Evolutionary conservation across 2,329 filamentous ascomycete genomes (phyloP).

Genomic region (Pezicula radicicola): DNA sequence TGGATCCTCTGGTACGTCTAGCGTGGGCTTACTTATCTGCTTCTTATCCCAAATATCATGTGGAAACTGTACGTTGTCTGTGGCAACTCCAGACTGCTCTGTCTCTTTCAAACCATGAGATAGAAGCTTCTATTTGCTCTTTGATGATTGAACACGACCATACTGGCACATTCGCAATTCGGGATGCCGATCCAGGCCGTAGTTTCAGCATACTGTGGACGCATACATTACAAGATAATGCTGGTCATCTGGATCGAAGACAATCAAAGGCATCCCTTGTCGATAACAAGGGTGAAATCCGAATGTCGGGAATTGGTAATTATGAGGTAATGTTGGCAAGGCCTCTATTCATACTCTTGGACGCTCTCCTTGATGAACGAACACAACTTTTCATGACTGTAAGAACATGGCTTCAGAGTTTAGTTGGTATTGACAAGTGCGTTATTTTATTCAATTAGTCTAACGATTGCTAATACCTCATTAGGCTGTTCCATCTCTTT

Average conservation of each 20-base stretch:
- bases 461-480: slow-evolving; percentile 9
- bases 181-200: slow-evolving; percentile 58
- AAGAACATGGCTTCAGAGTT: slow-evolving; percentile 74
- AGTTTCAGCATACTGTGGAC: slow-evolving; percentile 78
- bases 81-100: slow-evolving; percentile 81
- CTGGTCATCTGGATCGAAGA: slow-evolving; percentile 42
- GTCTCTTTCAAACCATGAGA: slow-evolving; percentile 63
- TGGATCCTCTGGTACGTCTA: slow-evolving; percentile 65
- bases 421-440: slow-evolving; percentile 62
- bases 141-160: slow-evolving; percentile 59
- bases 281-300: slow-evolving; percentile 31
- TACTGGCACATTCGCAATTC: slow-evolving; percentile 42
- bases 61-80: slow-evolving; percentile 82
- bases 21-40: slow-evolving; percentile 81
- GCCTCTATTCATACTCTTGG: slow-evolving; percentile 78
- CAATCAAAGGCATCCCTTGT: slow-evolving; percentile 41
- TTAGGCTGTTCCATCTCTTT: slow-evolving; percentile 59
- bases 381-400: slow-evolving; percentile 75
- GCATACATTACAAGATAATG: slow-evolving; percentile 65
- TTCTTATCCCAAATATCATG: slow-evolving; percentile 86
- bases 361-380: slow-evolving; percentile 69
- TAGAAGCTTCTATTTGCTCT: slow-evolving; percentile 74
- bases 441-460: slow-evolving; percentile 13
- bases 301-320: slow-evolving; percentile 54
- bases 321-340: slow-evolving; percentile 75